Percentiles rank a stretch among this genome's conserved stretches.
Evolutionary conservation across 164 flowering plant species (phyloP).

Genomic region (Umbellularia californica): DNA sequence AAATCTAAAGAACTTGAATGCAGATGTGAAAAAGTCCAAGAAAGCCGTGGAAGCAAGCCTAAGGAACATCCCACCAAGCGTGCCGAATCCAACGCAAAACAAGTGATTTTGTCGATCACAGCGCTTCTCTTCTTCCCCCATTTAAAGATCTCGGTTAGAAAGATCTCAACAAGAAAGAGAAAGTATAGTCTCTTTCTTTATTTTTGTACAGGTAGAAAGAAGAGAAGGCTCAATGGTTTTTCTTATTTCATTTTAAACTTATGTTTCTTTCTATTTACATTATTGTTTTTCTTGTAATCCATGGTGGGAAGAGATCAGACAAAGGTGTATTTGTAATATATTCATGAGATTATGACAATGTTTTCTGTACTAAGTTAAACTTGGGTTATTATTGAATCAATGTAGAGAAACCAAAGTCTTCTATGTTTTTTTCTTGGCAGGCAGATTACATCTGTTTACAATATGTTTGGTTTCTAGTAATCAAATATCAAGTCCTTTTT

Average conservation of each 20-base stretch:
- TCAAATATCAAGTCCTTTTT: too few species aligned
- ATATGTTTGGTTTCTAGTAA: too few species aligned
- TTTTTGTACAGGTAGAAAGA: not conserved
- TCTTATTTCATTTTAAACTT: not conserved
- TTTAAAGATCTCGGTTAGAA: not conserved
- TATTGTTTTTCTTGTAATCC: not conserved
- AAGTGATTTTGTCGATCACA: conserved; percentile 7
- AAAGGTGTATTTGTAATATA: not conserved
- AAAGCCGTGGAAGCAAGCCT: conserved; percentile 55
- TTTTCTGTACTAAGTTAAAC: too few species aligned
- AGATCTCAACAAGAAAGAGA: not conserved
- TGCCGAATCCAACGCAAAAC: conserved; percentile 54
- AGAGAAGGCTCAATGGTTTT: not conserved
- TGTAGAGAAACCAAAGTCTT: too few species aligned
- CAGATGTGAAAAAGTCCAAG: conserved; percentile 33
- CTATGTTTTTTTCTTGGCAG: too few species aligned
- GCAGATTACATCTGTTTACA: too few species aligned
- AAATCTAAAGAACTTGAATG: conserved; percentile 12
- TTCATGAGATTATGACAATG: not conserved
- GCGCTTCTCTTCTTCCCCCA: not conserved
- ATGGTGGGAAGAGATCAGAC: conserved; percentile 3
- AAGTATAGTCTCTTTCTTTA: conserved; percentile 1
- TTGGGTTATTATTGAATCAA: too few species aligned
- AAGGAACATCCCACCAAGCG: conserved; percentile 41
- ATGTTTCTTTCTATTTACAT: not conserved